Conservation (phyloP, 768 basidiomycete genomes). For the Collybia nuda region DNA sequence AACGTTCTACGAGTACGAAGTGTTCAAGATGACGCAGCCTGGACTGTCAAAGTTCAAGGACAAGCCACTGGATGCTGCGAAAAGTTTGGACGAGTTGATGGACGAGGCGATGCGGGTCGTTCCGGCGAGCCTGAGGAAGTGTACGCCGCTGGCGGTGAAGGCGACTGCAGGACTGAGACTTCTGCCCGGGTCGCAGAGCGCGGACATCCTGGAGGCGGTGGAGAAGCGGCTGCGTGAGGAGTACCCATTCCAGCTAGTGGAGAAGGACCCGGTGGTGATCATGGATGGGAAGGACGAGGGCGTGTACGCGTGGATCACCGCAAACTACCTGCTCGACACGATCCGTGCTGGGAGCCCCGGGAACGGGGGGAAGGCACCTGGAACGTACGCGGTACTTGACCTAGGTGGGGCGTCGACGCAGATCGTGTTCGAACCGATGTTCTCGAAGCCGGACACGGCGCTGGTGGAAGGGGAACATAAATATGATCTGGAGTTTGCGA, state of each 20-base stretch:
- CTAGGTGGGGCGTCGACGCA: slow-evolving; percentile 97
- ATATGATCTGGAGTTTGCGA: slow-evolving; percentile 79
- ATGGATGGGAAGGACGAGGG: slow-evolving; percentile 98
- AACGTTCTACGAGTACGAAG: slow-evolving; percentile 88
- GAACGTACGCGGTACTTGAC: slow-evolving; percentile 83
- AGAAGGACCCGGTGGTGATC: slow-evolving; percentile 70
- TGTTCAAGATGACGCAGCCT: slow-evolving; percentile 79
- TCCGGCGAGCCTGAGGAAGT: slow-evolving; percentile 62
- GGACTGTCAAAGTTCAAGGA: slow-evolving; percentile 70
- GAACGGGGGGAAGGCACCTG: slow-evolving; percentile 18
- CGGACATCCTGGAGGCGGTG: slow-evolving; percentile 77
- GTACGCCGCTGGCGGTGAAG: slow-evolving; percentile 89
- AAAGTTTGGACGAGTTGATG: slow-evolving; percentile 75
- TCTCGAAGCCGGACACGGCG: slow-evolving; percentile 34
- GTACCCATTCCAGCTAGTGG: slow-evolving; percentile 64
- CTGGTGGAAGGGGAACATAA: slow-evolving; percentile 86
- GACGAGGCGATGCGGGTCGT: slow-evolving; percentile 80
- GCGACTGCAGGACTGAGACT: slow-evolving; percentile 87
- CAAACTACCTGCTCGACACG: slow-evolving; percentile 85
- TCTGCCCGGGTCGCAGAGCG: slow-evolving; percentile 59
- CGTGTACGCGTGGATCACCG: slow-evolving; percentile 98
- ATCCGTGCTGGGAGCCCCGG: slow-evolving; percentile 55
- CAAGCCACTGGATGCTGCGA: slow-evolving; percentile 69
- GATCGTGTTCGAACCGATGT: slow-evolving; percentile 91
- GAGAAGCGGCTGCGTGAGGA: slow-evolving; percentile 48